These are phyloP conservation scores for Penicillium taxi DNA, from an alignment of 495 filamentous ascomycete genomes.

Conservation along the genomic window DNA sequence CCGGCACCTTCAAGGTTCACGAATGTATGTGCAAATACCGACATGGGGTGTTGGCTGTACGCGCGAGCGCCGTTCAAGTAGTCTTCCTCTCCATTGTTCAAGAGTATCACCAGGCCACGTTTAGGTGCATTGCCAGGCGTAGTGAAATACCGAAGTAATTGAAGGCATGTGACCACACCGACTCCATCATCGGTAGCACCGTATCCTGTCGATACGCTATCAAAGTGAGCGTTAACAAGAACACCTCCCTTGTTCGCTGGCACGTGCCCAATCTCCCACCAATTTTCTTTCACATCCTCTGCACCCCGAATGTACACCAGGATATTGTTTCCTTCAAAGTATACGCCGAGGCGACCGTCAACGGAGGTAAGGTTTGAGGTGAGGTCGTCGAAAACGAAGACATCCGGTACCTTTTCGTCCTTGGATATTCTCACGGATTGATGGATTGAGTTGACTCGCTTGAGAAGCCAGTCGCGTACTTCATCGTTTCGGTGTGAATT, in stretches of 20 bases:
- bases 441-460: slow-evolving; percentile 60
- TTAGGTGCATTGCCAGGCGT: slow-evolving; percentile 65
- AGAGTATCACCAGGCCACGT: slow-evolving; percentile 70
- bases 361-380: slow-evolving; percentile 67
- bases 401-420: slow-evolving; percentile 28
- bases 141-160: slow-evolving; percentile 85
- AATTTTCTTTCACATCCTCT: slow-evolving; percentile 57
- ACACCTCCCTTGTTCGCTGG: slow-evolving; percentile 63
- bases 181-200: slow-evolving; percentile 94
- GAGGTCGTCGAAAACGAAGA: slow-evolving; percentile 70
- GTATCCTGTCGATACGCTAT: slow-evolving; percentile 84
- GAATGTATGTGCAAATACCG: slow-evolving; percentile 71
- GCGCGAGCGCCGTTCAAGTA: slow-evolving; percentile 82
- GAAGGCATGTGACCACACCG: slow-evolving; percentile 76
- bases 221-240: slow-evolving; percentile 92
- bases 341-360: slow-evolving; percentile 39
- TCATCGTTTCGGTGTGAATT: slow-evolving; percentile 79
- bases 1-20: slow-evolving; percentile 93
- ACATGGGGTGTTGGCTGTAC: slow-evolving; percentile 75
- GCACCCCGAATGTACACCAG: slow-evolving; percentile 82
- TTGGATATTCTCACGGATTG: slow-evolving; percentile 19
- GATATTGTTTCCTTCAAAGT: slow-evolving; percentile 91
- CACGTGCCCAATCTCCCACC: slow-evolving; percentile 49
- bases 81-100: slow-evolving; percentile 97
- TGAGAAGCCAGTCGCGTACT: slow-evolving; percentile 67